Evolutionary conservation across 306 rosid genomes (phyloP).

Genomic region (Trichosanthes truncata): DNA sequence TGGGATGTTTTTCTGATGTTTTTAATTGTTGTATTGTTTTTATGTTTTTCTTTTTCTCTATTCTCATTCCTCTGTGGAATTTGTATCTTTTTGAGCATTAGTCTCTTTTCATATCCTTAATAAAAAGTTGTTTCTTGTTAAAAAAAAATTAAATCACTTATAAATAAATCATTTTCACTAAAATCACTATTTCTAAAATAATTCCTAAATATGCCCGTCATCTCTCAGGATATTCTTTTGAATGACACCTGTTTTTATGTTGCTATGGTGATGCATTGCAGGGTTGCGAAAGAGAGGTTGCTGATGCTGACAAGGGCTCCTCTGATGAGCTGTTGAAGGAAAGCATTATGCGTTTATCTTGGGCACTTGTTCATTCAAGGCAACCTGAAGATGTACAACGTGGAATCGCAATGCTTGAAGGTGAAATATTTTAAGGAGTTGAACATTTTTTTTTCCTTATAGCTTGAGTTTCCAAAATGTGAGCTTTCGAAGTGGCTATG

Average conservation of each 20-base stretch:
- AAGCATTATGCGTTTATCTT: conserved; percentile 65
- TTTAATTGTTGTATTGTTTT: too few relatives aligned
- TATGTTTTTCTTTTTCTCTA: too few relatives aligned
- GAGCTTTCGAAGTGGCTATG: neutral
- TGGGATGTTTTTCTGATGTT: too few relatives aligned
- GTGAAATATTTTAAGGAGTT: conserved; percentile 19
- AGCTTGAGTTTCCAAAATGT: neutral
- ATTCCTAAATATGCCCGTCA: neutral
- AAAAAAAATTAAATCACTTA: too few relatives aligned
- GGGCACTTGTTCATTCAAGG: conserved; percentile 95
- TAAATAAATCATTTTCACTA: too few relatives aligned
- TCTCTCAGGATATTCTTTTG: neutral
- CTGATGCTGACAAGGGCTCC: conserved; percentile 50
- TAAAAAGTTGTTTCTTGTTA: too few relatives aligned
- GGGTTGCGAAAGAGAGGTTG: conserved; percentile 87
- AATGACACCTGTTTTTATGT: neutral
- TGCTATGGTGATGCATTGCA: conserved; percentile 20
- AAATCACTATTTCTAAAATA: too few relatives aligned
- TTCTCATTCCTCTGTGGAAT: too few relatives aligned
- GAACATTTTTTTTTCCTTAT: neutral
- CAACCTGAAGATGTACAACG: conserved; percentile 71
- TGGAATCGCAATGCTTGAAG: conserved; percentile 95
- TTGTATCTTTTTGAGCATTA: too few relatives aligned
- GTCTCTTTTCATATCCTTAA: too few relatives aligned
- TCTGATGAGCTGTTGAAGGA: conserved; percentile 48